phyloP scores from a whole-genome alignment of 305 asterid species.

The Fraxinus sp. region DNA sequence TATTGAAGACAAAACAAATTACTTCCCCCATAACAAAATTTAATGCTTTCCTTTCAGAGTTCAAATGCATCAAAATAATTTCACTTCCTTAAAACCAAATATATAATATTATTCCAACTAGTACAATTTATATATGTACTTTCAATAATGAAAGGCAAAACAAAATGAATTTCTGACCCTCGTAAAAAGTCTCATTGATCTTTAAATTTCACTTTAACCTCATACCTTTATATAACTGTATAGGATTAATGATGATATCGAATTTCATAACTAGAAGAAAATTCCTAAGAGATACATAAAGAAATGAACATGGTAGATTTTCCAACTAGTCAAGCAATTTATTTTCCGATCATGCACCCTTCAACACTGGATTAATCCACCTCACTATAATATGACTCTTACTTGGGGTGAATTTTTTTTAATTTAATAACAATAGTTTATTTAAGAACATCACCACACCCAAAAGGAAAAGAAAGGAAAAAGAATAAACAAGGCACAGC shows the following conservation, averaged over 20 bases:
- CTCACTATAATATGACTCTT: background rate
- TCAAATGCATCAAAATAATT: background rate
- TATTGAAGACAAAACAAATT: background rate
- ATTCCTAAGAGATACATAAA: background rate
- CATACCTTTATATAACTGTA: background rate
- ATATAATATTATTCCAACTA: background rate
- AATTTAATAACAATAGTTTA: background rate
- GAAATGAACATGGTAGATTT: background rate
- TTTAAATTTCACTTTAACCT: background rate
- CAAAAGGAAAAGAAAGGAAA: background rate
- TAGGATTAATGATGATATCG: background rate
- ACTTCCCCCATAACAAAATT: background rate
- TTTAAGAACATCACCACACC: background rate
- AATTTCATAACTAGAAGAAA: background rate
- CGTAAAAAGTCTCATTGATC: background rate
- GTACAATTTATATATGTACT: background rate
- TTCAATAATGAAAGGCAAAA: background rate
- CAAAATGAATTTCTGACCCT: background rate
- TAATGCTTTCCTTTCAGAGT: background rate
- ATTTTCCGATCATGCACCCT: background rate
- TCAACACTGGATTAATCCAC: background rate
- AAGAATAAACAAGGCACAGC: no score
- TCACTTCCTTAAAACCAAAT: background rate
- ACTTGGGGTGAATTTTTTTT: background rate
- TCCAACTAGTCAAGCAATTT: background rate